Evolutionary conservation across 305 asterid species (phyloP), one percentile per base, ranked within the genome.

Genomic region (Rubia peregrina): DNA sequence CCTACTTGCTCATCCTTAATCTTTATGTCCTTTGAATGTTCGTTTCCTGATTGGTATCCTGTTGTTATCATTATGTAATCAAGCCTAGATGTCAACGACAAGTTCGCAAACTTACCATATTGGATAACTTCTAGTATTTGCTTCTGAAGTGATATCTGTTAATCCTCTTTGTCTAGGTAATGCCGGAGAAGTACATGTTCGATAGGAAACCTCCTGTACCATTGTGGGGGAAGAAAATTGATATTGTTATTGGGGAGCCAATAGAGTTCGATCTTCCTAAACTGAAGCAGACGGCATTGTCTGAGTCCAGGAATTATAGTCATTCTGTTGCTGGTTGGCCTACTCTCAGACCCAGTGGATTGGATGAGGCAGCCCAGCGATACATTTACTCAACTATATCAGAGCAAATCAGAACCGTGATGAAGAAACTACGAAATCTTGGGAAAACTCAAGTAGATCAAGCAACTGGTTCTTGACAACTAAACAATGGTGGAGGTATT

Each of bases 101-200:
- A 36, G 12, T 10, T 44, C 55, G 6, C 11, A 13, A 33, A 48
- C 43, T 59, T 59, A 0, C 14, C 46, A 10, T 12, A 56, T 9
- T 14, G 22, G 56, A 51, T 5, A 7, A 14, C 16, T 59, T 65
- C 33, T 67, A 5, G 13, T n/a, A 4, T 61, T n/a, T 13, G 30
- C 40, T 46, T 53, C 24, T 51, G 24, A 66, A 14, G 21, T 69
- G 40, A n/a, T n/a, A 51, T 57, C 36, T 56, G 0, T 63, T 24
- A 53, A 22, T 59, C 57, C 26, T 64, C 61, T 24, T 26, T 72
- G 79, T 78, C 62, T 89, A 94, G 99, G 95, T 95, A 67, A 90
- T 95, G 98, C 99, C 98, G 0, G 99, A 95, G 85, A 85, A 85
- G 11, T 91, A 87, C 72, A 83, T 87, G 77, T 88, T 86, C 75